Percentiles rank a stretch among this genome's conserved stretches.
These are phyloP conservation scores for Lyophyllum atratum DNA, from an alignment of 768 basidiomycete species.

Conservation along the genomic window DNA sequence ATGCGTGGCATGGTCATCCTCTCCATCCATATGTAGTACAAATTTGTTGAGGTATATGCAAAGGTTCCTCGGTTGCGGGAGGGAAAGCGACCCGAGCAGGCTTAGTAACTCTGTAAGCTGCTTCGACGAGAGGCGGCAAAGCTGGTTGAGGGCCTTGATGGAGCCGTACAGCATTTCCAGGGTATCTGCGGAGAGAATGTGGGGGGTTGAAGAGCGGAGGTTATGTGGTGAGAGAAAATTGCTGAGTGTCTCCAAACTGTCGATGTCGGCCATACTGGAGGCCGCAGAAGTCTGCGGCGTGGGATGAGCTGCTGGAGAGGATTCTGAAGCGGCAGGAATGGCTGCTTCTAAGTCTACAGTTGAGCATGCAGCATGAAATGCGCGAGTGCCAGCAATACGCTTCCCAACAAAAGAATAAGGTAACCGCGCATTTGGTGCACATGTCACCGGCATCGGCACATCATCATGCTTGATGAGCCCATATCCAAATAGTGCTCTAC, in stretches of 20 bases:
- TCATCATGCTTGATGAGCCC: not conserved
- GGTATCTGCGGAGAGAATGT: conserved; percentile 28
- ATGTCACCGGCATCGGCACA: not conserved
- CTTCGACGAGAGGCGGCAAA: conserved; percentile 31
- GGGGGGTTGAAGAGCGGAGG: conserved; percentile 11
- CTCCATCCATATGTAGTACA: conserved; percentile 24
- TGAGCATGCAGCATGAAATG: not conserved
- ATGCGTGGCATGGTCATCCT: conserved; percentile 27
- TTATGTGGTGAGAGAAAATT: conserved; percentile 24
- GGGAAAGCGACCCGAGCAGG: conserved; percentile 53
- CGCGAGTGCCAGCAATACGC: not conserved
- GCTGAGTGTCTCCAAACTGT: conserved; percentile 18
- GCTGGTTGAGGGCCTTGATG: conserved; percentile 33
- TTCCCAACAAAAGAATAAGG: not conserved
- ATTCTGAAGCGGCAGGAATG: not conserved
- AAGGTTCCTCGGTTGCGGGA: conserved; percentile 23
- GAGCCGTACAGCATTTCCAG: conserved; percentile 42
- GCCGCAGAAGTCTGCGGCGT: not conserved
- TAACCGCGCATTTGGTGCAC: not conserved
- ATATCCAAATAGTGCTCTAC: not conserved
- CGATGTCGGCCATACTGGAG: not conserved
- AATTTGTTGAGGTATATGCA: conserved; percentile 33
- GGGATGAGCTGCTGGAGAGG: not conserved
- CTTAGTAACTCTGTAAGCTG: conserved; percentile 45
- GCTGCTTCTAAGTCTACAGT: no score